These are phyloP conservation scores for Silene latifolia DNA, from an alignment of 148 eudicot genomes.

Conservation along the genomic window DNA sequence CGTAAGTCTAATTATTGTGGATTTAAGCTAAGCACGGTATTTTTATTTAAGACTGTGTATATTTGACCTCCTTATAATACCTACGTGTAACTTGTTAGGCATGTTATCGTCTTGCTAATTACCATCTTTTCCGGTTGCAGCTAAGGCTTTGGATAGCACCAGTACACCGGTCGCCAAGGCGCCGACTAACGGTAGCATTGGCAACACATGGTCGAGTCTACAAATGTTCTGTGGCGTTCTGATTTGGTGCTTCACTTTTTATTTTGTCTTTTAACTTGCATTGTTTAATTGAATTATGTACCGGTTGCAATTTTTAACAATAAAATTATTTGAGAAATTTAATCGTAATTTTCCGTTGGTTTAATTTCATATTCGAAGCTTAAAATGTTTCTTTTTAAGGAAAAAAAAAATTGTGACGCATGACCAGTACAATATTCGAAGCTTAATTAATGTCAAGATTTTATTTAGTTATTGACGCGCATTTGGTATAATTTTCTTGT, in stretches of 20 bases:
- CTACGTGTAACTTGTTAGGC: too few species aligned
- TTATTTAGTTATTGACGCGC: too few species aligned
- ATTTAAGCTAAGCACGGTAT: too few species aligned
- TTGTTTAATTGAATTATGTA: neutral
- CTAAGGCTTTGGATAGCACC: conserved; percentile 16
- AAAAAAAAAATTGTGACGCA: too few species aligned
- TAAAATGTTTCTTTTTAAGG: too few species aligned
- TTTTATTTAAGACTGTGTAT: neutral
- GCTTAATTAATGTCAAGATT: too few species aligned
- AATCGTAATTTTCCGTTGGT: too few species aligned
- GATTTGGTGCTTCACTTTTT: conserved; percentile 13
- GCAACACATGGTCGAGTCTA: conserved; percentile 27
- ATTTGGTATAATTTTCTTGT: too few species aligned
- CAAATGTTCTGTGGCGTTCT: conserved; percentile 31
- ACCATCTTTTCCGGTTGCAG: conserved; percentile 15
- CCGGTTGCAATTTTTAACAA: neutral
- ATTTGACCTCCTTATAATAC: neutral
- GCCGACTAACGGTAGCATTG: conserved; percentile 36
- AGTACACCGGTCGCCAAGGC: conserved; percentile 24
- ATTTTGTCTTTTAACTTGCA: conserved; percentile 9
- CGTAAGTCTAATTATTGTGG: neutral
- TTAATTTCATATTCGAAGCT: too few species aligned
- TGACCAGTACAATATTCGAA: too few species aligned
- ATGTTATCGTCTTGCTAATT: neutral
- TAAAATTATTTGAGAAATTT: too few species aligned